phyloP scores from a whole-genome alignment of 495 filamentous ascomycete genomes.

The Aspergillus mulundensis region DNA sequence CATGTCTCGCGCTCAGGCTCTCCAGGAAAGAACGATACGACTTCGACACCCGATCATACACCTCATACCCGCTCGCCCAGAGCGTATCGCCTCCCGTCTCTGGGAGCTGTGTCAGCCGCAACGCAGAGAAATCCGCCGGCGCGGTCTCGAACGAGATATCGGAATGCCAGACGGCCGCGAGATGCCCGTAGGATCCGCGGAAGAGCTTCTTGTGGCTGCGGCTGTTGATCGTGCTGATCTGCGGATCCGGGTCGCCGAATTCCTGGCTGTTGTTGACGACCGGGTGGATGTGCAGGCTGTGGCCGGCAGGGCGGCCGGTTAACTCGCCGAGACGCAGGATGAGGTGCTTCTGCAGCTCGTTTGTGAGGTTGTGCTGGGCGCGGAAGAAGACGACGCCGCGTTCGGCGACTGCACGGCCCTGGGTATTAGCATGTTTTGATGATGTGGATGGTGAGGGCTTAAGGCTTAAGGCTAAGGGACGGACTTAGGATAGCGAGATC shows the following conservation, averaged over 20 bases:
- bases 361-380: constrained; percentile 56
- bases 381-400: constrained; percentile 75
- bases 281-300: constrained; percentile 65
- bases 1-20: constrained; percentile 54
- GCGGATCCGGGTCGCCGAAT: constrained; percentile 53
- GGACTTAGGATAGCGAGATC: constrained; percentile 55
- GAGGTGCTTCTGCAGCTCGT: constrained; percentile 61
- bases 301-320: constrained; percentile 53
- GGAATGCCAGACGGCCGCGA: constrained; percentile 49
- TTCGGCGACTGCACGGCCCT: constrained; percentile 56
- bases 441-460: too few species aligned
- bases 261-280: constrained; percentile 48
- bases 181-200: constrained; percentile 14
- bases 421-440: not conserved
- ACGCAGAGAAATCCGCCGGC: constrained; percentile 55
- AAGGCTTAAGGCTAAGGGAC: too few species aligned
- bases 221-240: constrained; percentile 65
- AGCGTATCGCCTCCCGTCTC: constrained; percentile 63
- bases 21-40: constrained; percentile 63
- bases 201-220: constrained; percentile 50
- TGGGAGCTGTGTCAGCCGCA: constrained; percentile 54
- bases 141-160: constrained; percentile 62
- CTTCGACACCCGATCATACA: constrained; percentile 65
- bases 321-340: constrained; percentile 55
- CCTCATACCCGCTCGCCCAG: constrained; percentile 68